phyloP scores from a whole-genome alignment of 2,329 filamentous ascomycete genomes.

The Leptodontidium sp. region DNA sequence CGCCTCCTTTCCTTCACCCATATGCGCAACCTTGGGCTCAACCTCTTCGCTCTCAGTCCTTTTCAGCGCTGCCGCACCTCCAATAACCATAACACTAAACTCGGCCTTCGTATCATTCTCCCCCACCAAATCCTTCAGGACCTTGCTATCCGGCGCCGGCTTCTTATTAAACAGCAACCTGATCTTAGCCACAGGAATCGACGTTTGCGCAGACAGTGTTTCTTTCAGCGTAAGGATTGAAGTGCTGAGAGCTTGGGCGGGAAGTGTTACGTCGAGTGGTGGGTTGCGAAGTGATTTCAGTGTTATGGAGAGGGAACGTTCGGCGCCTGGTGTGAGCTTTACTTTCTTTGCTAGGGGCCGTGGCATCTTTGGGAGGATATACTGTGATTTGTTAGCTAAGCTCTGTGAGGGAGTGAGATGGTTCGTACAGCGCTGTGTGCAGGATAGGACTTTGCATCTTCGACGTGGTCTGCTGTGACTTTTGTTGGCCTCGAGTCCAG shows the following conservation, averaged over 20 bases:
- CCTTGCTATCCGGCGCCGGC: constrained; percentile 79
- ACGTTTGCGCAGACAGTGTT: constrained; percentile 68
- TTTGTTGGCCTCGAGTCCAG: constrained; percentile 83
- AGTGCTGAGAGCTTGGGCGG: constrained; percentile 69
- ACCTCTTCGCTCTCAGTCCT: constrained; percentile 49
- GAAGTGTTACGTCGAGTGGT: constrained; percentile 71
- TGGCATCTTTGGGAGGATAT: constrained; percentile 75
- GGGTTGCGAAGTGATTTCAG: constrained; percentile 83
- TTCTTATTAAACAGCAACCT: constrained; percentile 89
- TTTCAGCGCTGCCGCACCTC: constrained; percentile 63
- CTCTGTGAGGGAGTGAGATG: neutral
- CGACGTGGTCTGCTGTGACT: constrained; percentile 88
- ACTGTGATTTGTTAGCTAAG: constrained; percentile 55
- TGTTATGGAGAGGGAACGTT: constrained; percentile 63
- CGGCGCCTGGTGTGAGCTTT: constrained; percentile 59
- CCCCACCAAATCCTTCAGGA: constrained; percentile 74
- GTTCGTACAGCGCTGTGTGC: constrained; percentile 75
- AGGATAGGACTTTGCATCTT: constrained; percentile 82
- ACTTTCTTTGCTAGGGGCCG: constrained; percentile 57
- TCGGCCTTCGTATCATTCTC: constrained; percentile 68
- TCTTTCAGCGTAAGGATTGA: constrained; percentile 83
- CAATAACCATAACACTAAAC: constrained; percentile 88
- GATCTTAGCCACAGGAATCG: constrained; percentile 78
- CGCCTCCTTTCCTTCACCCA: constrained; percentile 63
- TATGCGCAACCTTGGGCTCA: constrained; percentile 56